Evolutionary conservation across 495 filamentous ascomycete species (phyloP), one percentile per base, ranked within the genome.

Genomic region (Penicilliopsis zonata): DNA sequence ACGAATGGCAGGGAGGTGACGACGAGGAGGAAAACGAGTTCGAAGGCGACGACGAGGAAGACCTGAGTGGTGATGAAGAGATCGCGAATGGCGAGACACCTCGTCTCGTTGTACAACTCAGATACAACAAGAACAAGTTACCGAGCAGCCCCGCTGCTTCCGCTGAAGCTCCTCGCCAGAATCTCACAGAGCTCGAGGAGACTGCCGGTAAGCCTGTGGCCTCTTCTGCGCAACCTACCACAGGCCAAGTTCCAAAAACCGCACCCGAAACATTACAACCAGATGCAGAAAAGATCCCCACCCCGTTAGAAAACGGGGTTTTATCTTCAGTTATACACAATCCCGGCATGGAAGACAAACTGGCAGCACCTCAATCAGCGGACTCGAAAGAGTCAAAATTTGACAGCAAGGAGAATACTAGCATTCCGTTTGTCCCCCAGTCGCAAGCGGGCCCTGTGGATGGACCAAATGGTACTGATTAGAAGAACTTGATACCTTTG

Each of bases 21-120:
- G 78, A 85, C 36, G 77, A 76, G 15, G 72, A 78, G 4, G 76
- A 80, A n/a, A 71, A 78, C 28, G 69, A 73, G 9, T 67, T 71
- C 10, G 74, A 78, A 25, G 73, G 72, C 25, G 78, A 77, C 30
- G 65, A 76, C 30, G 78, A 76, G 25, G 76, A 76, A n/a, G 57
- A 65, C 30, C 43, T 63, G 30, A 67, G 70, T 14, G 69, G 69
- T 18, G 75, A 75, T 27, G 74, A 73, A 21, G 63, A 61, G 3
- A 63, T 74, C 15, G 61, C 69, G 21, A 59, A 74, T 13, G 71
- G 65, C 2, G 63, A 75, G 13, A 55, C 57, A 14, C 61, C 50
- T 17, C 80, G 72, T 35, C 63, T 81, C 16, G 64, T 87, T 20
- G 74, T 85, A 38, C 78, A 78, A 40, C 65, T 87, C 28, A 65